Conservation (phyloP, 2,329 filamentous ascomycete species). For the Trichoderma koningii region DNA sequence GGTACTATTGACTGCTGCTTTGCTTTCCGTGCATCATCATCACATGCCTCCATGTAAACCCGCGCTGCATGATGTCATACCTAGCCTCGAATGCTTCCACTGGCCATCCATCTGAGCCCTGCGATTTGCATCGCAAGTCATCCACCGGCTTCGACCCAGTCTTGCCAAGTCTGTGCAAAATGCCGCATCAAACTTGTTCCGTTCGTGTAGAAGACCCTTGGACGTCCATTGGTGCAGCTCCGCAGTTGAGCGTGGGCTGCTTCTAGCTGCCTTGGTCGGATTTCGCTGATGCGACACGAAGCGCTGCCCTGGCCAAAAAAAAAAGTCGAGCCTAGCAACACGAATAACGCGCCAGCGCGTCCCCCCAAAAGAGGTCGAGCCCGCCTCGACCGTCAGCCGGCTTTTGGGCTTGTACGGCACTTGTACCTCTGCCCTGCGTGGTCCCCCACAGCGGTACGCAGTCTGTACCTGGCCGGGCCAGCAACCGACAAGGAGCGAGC, state of each 20-base stretch:
- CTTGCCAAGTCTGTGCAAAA: no score
- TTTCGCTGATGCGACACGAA: constrained; percentile 9
- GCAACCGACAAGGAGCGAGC: no score
- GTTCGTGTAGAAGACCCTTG: not conserved
- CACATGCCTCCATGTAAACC: not conserved
- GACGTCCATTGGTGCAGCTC: not conserved
- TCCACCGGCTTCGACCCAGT: no score
- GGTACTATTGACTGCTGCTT: not conserved
- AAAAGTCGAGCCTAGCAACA: not conserved
- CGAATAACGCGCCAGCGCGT: constrained; percentile 24
- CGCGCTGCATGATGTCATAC: constrained; percentile 4
- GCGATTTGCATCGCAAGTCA: not conserved
- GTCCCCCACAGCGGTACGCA: no score
- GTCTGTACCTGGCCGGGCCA: no score
- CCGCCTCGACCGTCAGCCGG: no score
- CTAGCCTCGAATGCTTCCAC: not conserved
- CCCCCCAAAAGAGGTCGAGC: no score
- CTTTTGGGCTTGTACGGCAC: no score
- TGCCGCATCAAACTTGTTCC: constrained; percentile 24
- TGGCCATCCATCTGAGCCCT: not conserved
- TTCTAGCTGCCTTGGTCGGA: not conserved
- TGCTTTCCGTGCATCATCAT: not conserved
- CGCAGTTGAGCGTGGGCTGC: not conserved
- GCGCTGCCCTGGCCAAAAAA: not conserved
- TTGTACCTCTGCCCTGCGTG: no score